A percentile compares a stretch with the other conserved stretches of the same genome.
These are phyloP conservation scores for Leucocoprinus sp. DNA, from an alignment of 768 basidiomycete species.

Conservation along the genomic window DNA sequence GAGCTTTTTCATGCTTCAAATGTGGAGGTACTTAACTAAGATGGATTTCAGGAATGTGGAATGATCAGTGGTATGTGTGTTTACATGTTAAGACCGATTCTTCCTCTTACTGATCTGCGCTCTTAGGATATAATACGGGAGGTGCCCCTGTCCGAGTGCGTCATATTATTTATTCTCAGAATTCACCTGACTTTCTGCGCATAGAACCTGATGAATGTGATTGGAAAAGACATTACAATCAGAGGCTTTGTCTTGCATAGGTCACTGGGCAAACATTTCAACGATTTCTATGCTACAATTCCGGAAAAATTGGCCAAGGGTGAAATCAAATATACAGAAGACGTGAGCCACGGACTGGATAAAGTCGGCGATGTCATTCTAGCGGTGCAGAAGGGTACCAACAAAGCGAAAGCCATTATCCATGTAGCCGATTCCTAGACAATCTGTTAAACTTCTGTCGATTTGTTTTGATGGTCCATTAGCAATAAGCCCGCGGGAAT, in stretches of 20 bases:
- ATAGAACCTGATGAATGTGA: slow-evolving; percentile 30
- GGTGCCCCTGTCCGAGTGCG: slow-evolving; percentile 21
- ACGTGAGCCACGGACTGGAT: slow-evolving; percentile 36
- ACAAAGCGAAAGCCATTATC: slow-evolving; percentile 28
- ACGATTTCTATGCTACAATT: slow-evolving; percentile 29
- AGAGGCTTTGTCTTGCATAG: slow-evolving; percentile 32
- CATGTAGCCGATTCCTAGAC: slow-evolving; percentile 28
- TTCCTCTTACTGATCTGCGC: neutral
- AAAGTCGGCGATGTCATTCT: slow-evolving; percentile 27
- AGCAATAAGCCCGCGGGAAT: no score
- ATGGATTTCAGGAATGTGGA: slow-evolving; percentile 28
- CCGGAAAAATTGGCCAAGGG: slow-evolving; percentile 29
- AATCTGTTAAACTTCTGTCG: no score
- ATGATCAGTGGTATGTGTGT: slow-evolving; percentile 23
- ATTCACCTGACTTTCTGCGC: neutral
- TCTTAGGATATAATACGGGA: slow-evolving; percentile 26
- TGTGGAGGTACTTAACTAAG: no score
- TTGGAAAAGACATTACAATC: slow-evolving; percentile 34
- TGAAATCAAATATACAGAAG: slow-evolving; percentile 39
- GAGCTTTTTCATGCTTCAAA: no score
- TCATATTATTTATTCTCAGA: neutral
- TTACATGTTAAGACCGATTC: slow-evolving; percentile 10
- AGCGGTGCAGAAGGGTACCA: slow-evolving; percentile 26
- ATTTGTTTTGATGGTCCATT: no score
- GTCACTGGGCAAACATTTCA: slow-evolving; percentile 21